Conservation (phyloP, 768 basidiomycete genomes). For the Baorangia bicolor region DNA sequence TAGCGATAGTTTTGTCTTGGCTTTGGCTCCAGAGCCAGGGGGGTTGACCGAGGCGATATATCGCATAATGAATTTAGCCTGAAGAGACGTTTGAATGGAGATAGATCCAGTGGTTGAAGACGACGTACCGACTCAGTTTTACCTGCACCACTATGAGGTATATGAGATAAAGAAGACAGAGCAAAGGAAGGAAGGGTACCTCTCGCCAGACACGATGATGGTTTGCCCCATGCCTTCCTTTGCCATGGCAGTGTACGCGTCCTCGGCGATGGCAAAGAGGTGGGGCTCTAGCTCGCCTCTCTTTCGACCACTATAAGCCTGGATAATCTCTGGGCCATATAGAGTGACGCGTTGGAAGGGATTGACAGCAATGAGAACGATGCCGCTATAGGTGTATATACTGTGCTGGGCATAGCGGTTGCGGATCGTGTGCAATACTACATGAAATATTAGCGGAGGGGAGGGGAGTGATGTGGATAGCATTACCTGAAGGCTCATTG, state of each 20-base stretch:
- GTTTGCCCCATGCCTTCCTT: conserved; percentile 94
- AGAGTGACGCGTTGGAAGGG: conserved; percentile 97
- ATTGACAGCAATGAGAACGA: conserved; percentile 98
- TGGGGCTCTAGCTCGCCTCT: conserved; percentile 97
- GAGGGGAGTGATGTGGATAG: conserved; percentile 16
- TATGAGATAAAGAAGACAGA: conserved; percentile 9
- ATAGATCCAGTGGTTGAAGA: not conserved
- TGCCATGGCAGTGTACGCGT: conserved; percentile 97
- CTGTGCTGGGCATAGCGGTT: conserved; percentile 96
- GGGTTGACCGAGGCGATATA: conserved; percentile 98
- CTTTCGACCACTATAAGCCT: conserved; percentile 89
- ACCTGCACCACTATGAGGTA: conserved; percentile 82
- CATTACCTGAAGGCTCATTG: conserved; percentile 91
- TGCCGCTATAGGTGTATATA: conserved; percentile 99
- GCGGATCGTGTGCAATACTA: conserved; percentile 94
- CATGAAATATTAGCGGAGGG: not conserved
- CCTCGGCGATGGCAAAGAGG: conserved; percentile 98
- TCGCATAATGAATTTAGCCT: conserved; percentile 99
- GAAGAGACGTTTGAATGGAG: conserved; percentile 8
- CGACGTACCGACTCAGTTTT: conserved; percentile 91
- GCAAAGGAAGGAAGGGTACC: conserved; percentile 46
- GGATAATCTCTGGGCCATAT: conserved; percentile 96
- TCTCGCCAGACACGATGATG: conserved; percentile 98
- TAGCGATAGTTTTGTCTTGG: conserved; percentile 67
- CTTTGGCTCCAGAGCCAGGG: conserved; percentile 55